Evolutionary conservation across 495 filamentous ascomycete genomes (phyloP).

Genomic region (Mytilinidion resinicola): DNA sequence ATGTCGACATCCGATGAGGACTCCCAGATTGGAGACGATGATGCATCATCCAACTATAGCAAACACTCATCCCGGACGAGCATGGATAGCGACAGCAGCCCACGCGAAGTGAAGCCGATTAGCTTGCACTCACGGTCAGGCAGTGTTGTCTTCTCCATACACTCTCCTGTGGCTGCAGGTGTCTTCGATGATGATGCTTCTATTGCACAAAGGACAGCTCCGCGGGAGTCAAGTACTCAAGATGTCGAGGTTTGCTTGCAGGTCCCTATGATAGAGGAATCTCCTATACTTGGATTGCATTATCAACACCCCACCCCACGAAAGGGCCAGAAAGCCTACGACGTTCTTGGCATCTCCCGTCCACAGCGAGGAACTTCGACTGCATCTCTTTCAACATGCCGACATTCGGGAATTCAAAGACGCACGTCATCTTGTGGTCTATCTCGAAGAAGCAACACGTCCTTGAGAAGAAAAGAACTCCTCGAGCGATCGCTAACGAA

Average conservation of each 20-base stretch:
- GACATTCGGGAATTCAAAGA: neutral
- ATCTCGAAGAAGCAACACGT: neutral
- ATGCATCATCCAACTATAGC: constrained; percentile 23
- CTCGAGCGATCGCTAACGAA: constrained; percentile 13
- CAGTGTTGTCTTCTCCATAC: constrained; percentile 13
- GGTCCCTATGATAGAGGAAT: neutral
- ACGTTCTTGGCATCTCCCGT: no score
- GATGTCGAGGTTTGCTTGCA: constrained; percentile 7
- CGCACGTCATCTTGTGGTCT: neutral
- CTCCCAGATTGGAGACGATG: constrained; percentile 19
- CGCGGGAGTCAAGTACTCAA: neutral
- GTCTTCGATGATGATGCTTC: constrained; percentile 12
- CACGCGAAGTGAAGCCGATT: neutral
- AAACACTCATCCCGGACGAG: constrained; percentile 25
- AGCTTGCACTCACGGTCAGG: constrained; percentile 15
- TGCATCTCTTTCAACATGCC: neutral
- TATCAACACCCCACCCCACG: no score
- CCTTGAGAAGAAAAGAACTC: constrained; percentile 6
- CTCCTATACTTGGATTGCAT: no score
- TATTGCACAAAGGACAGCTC: neutral
- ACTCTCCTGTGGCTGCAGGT: constrained; percentile 12
- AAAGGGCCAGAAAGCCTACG: no score
- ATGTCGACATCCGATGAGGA: constrained; percentile 17
- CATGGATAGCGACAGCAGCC: constrained; percentile 3
- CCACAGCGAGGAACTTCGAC: no score